Evolutionary conservation across 1,284 basidiomycete genomes (phyloP), one percentile per base, ranked within the genome.

Genomic region (Microbotryum lychnidis-dioicae): DNA sequence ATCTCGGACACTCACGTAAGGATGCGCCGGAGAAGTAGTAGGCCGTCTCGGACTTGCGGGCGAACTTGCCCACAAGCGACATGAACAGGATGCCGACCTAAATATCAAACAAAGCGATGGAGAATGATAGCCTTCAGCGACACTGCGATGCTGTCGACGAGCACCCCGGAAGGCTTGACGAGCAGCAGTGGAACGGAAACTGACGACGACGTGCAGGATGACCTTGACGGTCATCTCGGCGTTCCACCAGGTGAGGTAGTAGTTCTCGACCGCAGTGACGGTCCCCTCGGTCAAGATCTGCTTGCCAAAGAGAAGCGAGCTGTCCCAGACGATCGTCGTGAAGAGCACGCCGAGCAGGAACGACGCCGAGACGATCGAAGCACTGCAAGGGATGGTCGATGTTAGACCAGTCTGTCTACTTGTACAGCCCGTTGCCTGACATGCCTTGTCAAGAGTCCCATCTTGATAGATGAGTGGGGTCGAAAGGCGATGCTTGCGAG

Each of bases 241-340:
- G 31, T 67, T 62, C 65, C 66, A 69, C 68, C 68, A 69, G 1
- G 63, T 69, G 31, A 69, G 46, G 49, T 69, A 69, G 62, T 69
- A 69, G 27, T 49, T 18, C 56, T 69, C 68, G 50, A 67, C 60
- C 20, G 31, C 16, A 23, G 44, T 44, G 4, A 58, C 25, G 21
- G 55, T 50, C 1, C 54, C 58, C 10, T 44, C 62, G 9, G 50
- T 62, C 12, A 68, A n/a, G 12, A 20, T 10, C 10, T 16, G n/a
- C 12, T 16, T 20, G 18, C 62, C 54, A 27, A 62, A 68, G 18
- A 68, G 59, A 20, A 68, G 55, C 46, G 56, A 59, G 29, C 58
- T 31, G 23, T 68, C 67, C 64, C 64, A 68, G 21, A 68, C 31
- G 7, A 63, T 20, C 10, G 58, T 60, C 20, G 67, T 68, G 50